Conservation (phyloP, 2,329 filamentous ascomycete genomes). For the Atkinsonella texensis region DNA sequence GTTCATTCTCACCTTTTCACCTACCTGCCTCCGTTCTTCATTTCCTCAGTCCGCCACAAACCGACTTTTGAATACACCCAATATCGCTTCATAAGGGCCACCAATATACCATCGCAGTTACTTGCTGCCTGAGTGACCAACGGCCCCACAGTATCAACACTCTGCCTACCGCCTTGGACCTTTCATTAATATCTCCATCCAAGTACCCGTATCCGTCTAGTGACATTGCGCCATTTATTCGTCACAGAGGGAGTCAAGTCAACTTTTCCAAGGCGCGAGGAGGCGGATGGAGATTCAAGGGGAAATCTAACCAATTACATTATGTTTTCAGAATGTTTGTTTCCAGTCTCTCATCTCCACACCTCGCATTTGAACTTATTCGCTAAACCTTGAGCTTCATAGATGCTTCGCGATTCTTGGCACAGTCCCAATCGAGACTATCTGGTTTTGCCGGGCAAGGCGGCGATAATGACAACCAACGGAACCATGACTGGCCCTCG, state of each 20-base stretch:
- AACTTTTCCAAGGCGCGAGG: slow-evolving; percentile 15
- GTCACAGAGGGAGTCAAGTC: background rate
- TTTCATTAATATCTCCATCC: background rate
- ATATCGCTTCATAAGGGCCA: background rate
- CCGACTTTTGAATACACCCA: background rate
- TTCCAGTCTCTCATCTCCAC: background rate
- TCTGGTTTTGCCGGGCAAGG: slow-evolving; percentile 53
- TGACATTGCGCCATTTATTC: background rate
- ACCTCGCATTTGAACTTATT: background rate
- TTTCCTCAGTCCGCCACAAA: background rate
- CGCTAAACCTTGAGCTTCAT: slow-evolving; percentile 4
- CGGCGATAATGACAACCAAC: slow-evolving; percentile 26
- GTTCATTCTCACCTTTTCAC: background rate
- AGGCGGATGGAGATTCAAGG: slow-evolving; percentile 20
- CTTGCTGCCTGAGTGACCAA: background rate
- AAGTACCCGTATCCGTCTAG: background rate
- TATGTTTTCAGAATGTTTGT: slow-evolving; percentile 72
- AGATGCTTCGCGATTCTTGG: slow-evolving; percentile 96
- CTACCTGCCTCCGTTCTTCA: background rate
- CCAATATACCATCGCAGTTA: background rate
- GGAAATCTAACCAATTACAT: slow-evolving; percentile 9
- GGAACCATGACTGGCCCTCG: slow-evolving; percentile 21
- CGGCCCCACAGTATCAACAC: background rate
- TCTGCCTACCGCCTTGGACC: background rate
- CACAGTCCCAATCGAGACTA: slow-evolving; percentile 88